phyloP scores from a whole-genome alignment of 768 basidiomycete species.

The Lactarius vividus region DNA sequence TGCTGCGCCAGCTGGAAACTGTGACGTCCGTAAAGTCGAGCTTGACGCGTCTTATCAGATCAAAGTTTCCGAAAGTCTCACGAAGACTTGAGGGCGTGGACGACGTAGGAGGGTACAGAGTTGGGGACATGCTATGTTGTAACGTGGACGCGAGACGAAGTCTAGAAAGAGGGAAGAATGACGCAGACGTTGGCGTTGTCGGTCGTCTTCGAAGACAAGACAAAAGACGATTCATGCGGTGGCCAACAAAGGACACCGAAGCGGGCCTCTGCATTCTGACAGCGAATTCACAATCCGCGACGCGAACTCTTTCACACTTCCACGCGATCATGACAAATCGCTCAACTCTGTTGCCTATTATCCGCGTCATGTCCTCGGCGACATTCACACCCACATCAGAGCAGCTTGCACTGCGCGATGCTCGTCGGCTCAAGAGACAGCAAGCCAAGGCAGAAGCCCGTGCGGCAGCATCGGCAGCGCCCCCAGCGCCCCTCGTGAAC shows the following conservation, averaged over 20 bases:
- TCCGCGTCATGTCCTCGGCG: conserved; percentile 19
- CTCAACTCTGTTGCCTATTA: background rate
- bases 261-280: background rate
- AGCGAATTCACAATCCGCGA: background rate
- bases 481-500: conserved; percentile 19
- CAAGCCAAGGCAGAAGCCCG: conserved; percentile 36
- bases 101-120: conserved; percentile 2
- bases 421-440: conserved; percentile 41
- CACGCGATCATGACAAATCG: background rate
- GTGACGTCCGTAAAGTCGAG: conserved; percentile 77
- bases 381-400: conserved; percentile 46
- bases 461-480: conserved; percentile 21
- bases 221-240: conserved; percentile 17
- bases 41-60: conserved; percentile 72
- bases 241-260: background rate
- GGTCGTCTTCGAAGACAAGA: conserved; percentile 17
- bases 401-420: conserved; percentile 53
- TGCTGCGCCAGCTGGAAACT: conserved; percentile 86
- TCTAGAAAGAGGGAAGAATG: conserved; percentile 15
- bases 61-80: conserved; percentile 70
- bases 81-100: background rate
- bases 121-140: conserved; percentile 18
- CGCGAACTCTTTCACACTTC: too few species aligned
- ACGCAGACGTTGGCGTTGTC: conserved; percentile 1
- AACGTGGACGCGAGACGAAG: conserved; percentile 6